Conservation (phyloP, 805 yeast species). For the Sugiyamaella americana region DNA sequence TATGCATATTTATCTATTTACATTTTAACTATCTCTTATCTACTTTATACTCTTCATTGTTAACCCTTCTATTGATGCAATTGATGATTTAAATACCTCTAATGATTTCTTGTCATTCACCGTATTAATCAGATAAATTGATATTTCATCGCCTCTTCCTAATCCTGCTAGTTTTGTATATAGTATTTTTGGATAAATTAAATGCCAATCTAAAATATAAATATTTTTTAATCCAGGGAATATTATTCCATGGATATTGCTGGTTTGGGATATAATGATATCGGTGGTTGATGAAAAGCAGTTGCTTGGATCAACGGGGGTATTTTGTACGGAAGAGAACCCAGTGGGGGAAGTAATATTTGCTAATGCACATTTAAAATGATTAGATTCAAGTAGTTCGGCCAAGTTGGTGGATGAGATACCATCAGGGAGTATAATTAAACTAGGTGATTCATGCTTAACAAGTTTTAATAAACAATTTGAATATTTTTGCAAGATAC, state of each 20-base stretch:
- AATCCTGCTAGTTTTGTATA: not conserved
- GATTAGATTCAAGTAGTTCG: not conserved
- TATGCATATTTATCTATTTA: too few relatives aligned
- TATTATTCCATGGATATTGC: conserved; percentile 9
- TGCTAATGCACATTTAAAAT: not conserved
- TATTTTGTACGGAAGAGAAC: not conserved
- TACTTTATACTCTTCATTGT: too few relatives aligned
- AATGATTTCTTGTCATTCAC: not conserved
- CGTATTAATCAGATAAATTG: not conserved
- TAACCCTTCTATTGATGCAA: not conserved
- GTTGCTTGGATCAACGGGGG: not conserved
- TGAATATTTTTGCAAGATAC: not conserved
- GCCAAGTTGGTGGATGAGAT: not conserved
- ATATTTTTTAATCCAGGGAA: conserved; percentile 4
- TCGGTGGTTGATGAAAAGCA: not conserved
- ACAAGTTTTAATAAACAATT: not conserved
- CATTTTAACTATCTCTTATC: too few relatives aligned
- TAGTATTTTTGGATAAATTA: not conserved
- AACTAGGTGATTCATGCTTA: not conserved
- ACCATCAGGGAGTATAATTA: not conserved
- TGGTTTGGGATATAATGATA: conserved; percentile 3
- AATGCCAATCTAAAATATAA: conserved; percentile 4
- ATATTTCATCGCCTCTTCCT: too few relatives aligned
- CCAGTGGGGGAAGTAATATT: conserved; percentile 3
- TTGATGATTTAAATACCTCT: not conserved